These are phyloP conservation scores for Smallanthus sonchifolius DNA, from an alignment of 129 eudicot genomes.

Conservation along the genomic window DNA sequence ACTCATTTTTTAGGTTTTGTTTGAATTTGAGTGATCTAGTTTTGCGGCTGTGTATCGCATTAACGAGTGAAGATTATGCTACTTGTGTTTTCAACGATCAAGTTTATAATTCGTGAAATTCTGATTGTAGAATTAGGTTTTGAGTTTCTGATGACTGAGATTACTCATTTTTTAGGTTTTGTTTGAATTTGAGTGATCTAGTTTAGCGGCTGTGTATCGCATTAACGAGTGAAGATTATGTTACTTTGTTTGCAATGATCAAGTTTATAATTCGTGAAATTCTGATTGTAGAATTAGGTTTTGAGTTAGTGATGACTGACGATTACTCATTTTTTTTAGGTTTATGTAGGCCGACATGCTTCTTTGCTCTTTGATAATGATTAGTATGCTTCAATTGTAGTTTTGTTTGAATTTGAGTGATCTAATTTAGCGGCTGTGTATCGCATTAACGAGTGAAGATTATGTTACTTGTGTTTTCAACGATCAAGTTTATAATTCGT, in stretches of 20 bases:
- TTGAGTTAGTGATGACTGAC: neutral
- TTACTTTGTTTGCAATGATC: conserved; percentile 10
- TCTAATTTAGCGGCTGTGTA: conserved; percentile 12
- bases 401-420: neutral
- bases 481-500: conserved; percentile 17
- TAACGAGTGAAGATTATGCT: neutral
- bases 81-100: conserved; percentile 13
- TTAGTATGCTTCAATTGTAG: neutral
- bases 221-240: neutral
- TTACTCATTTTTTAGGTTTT: neutral
- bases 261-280: neutral
- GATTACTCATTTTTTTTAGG: neutral
- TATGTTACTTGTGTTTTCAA: neutral
- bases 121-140: conserved; percentile 6
- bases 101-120: neutral
- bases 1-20: neutral
- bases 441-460: neutral
- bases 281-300: conserved; percentile 9
- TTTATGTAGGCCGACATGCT: neutral
- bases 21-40: conserved; percentile 4
- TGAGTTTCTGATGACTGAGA: neutral
- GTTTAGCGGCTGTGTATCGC: conserved; percentile 2
- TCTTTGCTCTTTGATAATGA: neutral
- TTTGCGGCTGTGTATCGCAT: conserved; percentile 3
- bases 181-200: conserved; percentile 2